Base-by-base conservation (phyloP, 805 yeast genomes). In the Candida railenensis region DNA sequence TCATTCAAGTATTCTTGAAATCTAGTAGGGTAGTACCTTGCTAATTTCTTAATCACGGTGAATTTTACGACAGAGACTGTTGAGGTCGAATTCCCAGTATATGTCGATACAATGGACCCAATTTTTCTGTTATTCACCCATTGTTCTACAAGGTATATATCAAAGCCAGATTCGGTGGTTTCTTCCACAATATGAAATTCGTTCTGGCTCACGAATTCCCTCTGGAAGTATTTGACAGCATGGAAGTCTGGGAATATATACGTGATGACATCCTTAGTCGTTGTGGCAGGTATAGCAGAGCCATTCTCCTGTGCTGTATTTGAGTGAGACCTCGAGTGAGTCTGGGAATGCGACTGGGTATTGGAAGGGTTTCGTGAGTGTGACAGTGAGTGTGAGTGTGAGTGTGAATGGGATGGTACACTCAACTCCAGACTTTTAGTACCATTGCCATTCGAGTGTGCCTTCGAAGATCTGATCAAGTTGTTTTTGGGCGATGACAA, bases 111-210 rank as follows among this genome's bases (percentile, higher is more conserved):
- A 3, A 87, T 74, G 1, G 85, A 75, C 21, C 87, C 82, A 11
- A 81, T 68, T 37, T 78, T 73, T 39, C 98, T 72, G 48, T 83
- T 83, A 30, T 85, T 76, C 2, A 87, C 85, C 99, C 99, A 94
- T 63, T 92, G 97, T 62, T 94, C 98, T 9, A 92, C 96, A 34
- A 94, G 73, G 62, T 94, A 94, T 14, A 87, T 78, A 64, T 94
- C 98, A 60, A 86, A 89, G 1, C 99, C 98, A 1, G 71, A 56
- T 20, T 85, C 71, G 8, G 65, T 67, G 3, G 82, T 64, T 45
- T 72, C 75, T 40, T 78, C 79, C 32, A 74, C 51, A 11, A 74
- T 47, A 49, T 65, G 79, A 48, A 71, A 63, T 42, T 69, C 75
- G 40, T 63, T 61, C 3, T 53, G 47, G 2, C 53, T 32, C 12